Evolutionary conservation across 345 rosid species (phyloP).

Genomic region (Hypericum perforatum): DNA sequence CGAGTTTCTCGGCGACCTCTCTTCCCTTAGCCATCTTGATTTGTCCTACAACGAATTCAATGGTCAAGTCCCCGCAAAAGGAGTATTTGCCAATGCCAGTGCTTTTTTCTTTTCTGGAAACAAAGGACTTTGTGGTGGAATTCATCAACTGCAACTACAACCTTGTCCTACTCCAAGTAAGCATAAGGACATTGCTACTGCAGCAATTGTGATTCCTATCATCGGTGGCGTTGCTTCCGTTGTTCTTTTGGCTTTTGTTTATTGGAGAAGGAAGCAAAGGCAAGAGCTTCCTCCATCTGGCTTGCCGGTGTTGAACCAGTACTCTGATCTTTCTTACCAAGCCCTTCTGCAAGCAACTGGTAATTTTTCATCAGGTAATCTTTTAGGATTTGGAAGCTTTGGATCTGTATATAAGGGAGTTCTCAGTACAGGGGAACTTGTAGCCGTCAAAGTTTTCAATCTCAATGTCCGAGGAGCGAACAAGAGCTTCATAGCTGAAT

Average conservation of each 20-base stretch:
- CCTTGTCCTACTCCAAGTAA: slow-evolving; percentile 4
- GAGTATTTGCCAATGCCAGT: slow-evolving; percentile 14
- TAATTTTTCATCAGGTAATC: slow-evolving; percentile 13
- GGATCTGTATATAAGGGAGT: slow-evolving; percentile 20
- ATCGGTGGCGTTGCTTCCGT: not conserved
- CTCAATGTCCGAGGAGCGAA: slow-evolving; percentile 20
- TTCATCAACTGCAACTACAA: slow-evolving; percentile 1
- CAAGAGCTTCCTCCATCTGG: not conserved
- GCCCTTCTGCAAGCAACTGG: slow-evolving; percentile 12
- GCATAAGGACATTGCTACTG: not conserved
- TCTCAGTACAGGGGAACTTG: not conserved
- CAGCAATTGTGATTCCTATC: not conserved
- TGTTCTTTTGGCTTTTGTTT: not conserved
- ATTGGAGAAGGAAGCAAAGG: not conserved
- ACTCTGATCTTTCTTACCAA: slow-evolving; percentile 6
- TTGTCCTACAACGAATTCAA: slow-evolving; percentile 16
- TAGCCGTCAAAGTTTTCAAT: slow-evolving; percentile 19
- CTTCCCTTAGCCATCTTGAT: slow-evolving; percentile 5
- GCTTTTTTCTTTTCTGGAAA: slow-evolving; percentile 10
- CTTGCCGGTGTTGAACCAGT: not conserved
- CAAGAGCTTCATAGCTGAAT: slow-evolving; percentile 20
- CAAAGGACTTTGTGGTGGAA: slow-evolving; percentile 15
- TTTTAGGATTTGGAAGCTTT: slow-evolving; percentile 22
- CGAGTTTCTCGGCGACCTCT: slow-evolving; percentile 2
- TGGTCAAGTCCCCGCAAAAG: slow-evolving; percentile 15